Conservation (phyloP, 164 flowering plant genomes). For the Nymphaea colorata region DNA sequence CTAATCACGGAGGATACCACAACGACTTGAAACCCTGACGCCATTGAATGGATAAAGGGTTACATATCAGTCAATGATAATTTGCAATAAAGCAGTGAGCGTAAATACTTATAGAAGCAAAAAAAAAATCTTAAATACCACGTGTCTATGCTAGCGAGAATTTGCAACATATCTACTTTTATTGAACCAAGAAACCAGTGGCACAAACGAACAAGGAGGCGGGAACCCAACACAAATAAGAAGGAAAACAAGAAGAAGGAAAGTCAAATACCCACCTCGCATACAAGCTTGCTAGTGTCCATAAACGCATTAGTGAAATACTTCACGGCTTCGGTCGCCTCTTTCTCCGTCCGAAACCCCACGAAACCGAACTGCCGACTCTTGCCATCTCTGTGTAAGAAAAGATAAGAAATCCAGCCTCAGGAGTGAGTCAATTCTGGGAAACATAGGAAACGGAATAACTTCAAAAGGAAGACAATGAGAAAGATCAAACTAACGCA, state of each 20-base stretch:
- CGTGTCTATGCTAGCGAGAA: too few species aligned
- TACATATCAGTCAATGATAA: too few species aligned
- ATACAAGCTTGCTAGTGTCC: slow-evolving; percentile 55
- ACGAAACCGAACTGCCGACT: slow-evolving; percentile 87
- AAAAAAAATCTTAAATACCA: too few species aligned
- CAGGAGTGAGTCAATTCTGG: not conserved
- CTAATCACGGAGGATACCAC: too few species aligned
- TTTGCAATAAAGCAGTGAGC: too few species aligned
- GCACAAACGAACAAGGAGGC: not conserved
- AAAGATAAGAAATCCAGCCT: not conserved
- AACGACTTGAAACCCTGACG: too few species aligned
- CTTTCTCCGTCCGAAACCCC: slow-evolving; percentile 64
- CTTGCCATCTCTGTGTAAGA: slow-evolving; percentile 59
- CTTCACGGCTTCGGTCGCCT: slow-evolving; percentile 66
- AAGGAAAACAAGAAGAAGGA: not conserved
- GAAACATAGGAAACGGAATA: not conserved
- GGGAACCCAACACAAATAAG: not conserved
- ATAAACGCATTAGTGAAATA: slow-evolving; percentile 65
- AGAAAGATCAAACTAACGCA: slow-evolving; percentile 21
- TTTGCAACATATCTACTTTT: too few species aligned
- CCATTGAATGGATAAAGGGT: too few species aligned
- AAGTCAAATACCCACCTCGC: slow-evolving; percentile 44
- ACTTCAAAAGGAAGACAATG: not conserved
- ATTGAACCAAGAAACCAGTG: too few species aligned
- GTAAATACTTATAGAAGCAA: too few species aligned